Base-by-base conservation (phyloP, 169 alveolate species). In the Plasmodium berghei region DNA sequence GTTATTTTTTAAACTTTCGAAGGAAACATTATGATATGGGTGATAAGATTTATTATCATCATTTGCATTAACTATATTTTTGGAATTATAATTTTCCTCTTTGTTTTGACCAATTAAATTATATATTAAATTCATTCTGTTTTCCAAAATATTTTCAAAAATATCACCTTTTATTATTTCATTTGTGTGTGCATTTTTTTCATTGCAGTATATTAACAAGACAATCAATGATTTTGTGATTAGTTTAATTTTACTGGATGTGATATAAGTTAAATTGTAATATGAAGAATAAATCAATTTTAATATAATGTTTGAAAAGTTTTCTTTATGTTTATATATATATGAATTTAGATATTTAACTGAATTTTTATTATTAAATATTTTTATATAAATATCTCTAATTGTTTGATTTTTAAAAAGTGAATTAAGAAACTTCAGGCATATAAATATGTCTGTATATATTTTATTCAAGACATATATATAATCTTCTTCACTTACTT, bases 381-480 rank as follows among this genome's bases (percentile, higher is more conserved):
- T 86, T 14, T 69, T 86, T 5, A 24, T 48, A 54, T 86, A 86
- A 48, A 45, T 71, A 14, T 86, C 34, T 46, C 52, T 28, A n/a
- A 86, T 86, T 59, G 48, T 22, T n/a, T 86, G 61, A 18, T 70
- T 86, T 71, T 86, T 86, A 34, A 86, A 48, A 9, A 86, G 24
- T 16, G 91, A 86, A 4, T 52, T 58, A 24, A 86, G 55, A 54
- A 86, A 73, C 34, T 70, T 86, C n/a, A 86, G 6, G 12, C 87
- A 86, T 26, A 86, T 71, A 59, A 70, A 86, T 70, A 86, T 86
- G 55, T 86, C 91, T 56, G 87, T 86, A 55, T 86, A 86, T 26
- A 86, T 26, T 86, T 86, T 69, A 59, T 86, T 86, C 20, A 86
- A 9, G 26, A 61, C 73, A 71, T 45, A 86, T 58, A 63, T 42